Percentiles rank a stretch among this genome's conserved stretches.
These are phyloP conservation scores for Arthrobotrys conoides DNA, from an alignment of 2,329 filamentous ascomycete species.

Conservation along the genomic window DNA sequence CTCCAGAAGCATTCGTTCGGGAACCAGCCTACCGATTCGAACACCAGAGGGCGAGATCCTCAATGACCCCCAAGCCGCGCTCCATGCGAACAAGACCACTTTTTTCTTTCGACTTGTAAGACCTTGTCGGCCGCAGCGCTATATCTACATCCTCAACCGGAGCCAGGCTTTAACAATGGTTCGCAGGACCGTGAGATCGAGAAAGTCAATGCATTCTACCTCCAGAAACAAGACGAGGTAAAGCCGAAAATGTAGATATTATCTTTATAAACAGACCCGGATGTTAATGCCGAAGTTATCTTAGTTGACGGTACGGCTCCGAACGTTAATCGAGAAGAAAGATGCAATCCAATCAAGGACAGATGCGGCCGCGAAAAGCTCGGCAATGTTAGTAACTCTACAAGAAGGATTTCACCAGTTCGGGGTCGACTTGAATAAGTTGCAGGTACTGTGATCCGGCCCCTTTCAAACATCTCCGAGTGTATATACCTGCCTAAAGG, in stretches of 20 bases:
- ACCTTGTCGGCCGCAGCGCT: conserved; percentile 30
- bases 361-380: conserved; percentile 83
- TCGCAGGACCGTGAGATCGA: conserved; percentile 92
- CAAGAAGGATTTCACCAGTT: conserved; percentile 99
- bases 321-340: conserved; percentile 95
- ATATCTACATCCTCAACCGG: conserved; percentile 1
- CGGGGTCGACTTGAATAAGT: conserved; percentile 94
- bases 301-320: conserved; percentile 91
- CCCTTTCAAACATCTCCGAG: background rate
- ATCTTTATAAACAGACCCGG: background rate
- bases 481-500: conserved; percentile 25
- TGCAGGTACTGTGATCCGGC: conserved; percentile 72
- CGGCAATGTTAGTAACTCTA: conserved; percentile 92
- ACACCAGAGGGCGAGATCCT: conserved; percentile 60
- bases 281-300: conserved; percentile 39
- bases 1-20: conserved; percentile 57
- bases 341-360: conserved; percentile 85
- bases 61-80: conserved; percentile 83
- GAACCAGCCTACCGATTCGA: conserved; percentile 47
- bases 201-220: conserved; percentile 97
- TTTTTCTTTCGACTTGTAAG: conserved; percentile 98
- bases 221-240: conserved; percentile 98
- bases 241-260: background rate
- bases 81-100: conserved; percentile 97
- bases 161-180: conserved; percentile 41